These are phyloP conservation scores for Zymoseptoria passerinii DNA, from an alignment of 2,329 filamentous ascomycete species.

Conservation along the genomic window DNA sequence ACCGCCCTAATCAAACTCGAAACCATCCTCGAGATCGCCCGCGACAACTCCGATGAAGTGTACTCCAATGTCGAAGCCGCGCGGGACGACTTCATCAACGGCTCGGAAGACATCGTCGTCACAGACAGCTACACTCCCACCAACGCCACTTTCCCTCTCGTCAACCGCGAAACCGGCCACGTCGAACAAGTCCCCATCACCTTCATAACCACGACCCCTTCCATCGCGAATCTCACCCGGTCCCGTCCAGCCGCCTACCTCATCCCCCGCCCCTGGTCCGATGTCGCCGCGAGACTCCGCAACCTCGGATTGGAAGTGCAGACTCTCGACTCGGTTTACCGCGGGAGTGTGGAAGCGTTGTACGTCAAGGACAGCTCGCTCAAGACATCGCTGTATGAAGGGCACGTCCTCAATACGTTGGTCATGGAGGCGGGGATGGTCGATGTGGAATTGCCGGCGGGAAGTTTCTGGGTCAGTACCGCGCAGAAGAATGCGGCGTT, in stretches of 20 bases:
- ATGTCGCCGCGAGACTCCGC: slow-evolving; percentile 17
- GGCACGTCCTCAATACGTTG: slow-evolving; percentile 19
- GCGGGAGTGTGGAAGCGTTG: slow-evolving; percentile 18
- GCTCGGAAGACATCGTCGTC: slow-evolving; percentile 17
- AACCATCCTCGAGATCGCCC: slow-evolving; percentile 10
- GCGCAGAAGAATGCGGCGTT: slow-evolving; percentile 23
- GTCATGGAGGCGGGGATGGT: slow-evolving; percentile 11
- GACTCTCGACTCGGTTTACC: slow-evolving; percentile 15
- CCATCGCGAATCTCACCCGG: slow-evolving; percentile 15
- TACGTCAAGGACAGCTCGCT: slow-evolving; percentile 15
- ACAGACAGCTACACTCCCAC: slow-evolving; percentile 11
- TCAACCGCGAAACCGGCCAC: slow-evolving; percentile 14
- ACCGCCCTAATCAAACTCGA: slow-evolving; percentile 12
- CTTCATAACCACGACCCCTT: slow-evolving; percentile 14
- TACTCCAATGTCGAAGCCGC: slow-evolving; percentile 8
- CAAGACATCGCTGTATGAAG: slow-evolving; percentile 17
- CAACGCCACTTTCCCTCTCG: slow-evolving; percentile 16
- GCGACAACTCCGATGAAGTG: slow-evolving; percentile 8
- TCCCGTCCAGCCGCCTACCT: slow-evolving; percentile 20
- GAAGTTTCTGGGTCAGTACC: slow-evolving; percentile 19
- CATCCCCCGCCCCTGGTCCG: slow-evolving; percentile 20
- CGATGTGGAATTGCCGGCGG: slow-evolving; percentile 16
- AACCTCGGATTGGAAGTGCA: slow-evolving; percentile 21
- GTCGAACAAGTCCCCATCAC: slow-evolving; percentile 12
- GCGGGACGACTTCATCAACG: slow-evolving; percentile 14